Percentiles rank a stretch among this genome's conserved stretches.
Evolutionary conservation across 768 basidiomycete genomes (phyloP).

Genomic region (Trametes gibbosa): DNA sequence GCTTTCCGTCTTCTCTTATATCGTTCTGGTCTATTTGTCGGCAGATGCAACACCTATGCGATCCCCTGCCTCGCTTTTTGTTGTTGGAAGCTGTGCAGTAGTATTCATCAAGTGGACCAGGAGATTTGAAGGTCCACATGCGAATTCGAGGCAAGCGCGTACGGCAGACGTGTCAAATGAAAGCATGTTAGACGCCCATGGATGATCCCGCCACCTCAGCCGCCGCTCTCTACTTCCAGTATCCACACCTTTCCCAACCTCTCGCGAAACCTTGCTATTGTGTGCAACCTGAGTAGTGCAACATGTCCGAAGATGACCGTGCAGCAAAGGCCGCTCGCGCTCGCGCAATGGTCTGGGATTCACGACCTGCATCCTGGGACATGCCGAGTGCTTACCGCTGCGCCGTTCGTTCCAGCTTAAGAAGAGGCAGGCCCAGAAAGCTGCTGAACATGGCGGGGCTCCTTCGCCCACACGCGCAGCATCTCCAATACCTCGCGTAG

Average conservation of each 20-base stretch:
- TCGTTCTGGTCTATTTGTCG: slow-evolving; percentile 9
- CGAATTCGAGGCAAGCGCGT: neutral
- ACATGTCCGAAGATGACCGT: slow-evolving; percentile 66
- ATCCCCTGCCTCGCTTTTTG: neutral
- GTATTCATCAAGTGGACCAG: neutral
- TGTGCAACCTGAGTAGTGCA: neutral
- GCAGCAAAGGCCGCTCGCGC: slow-evolving; percentile 81
- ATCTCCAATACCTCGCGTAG: slow-evolving; percentile 29
- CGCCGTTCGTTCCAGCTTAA: slow-evolving; percentile 56
- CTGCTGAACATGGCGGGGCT: slow-evolving; percentile 30
- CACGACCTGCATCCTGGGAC: neutral
- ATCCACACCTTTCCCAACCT: neutral
- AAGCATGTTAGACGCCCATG: neutral
- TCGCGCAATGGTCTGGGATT: slow-evolving; percentile 66
- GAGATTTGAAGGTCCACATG: neutral
- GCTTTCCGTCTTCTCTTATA: slow-evolving; percentile 13
- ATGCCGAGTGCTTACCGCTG: neutral
- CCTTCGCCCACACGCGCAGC: slow-evolving; percentile 24
- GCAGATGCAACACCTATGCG: slow-evolving; percentile 20
- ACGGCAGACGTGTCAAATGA: neutral
- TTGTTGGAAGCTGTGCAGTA: too few species aligned
- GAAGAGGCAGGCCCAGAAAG: slow-evolving; percentile 77
- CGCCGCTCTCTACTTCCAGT: neutral
- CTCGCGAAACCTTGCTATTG: neutral
- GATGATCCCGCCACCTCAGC: slow-evolving; percentile 4